Percentiles rank a stretch among this genome's conserved stretches.
phyloP scores from a whole-genome alignment of 1,139 yeast species.

The Suhomyces coccinellae region DNA sequence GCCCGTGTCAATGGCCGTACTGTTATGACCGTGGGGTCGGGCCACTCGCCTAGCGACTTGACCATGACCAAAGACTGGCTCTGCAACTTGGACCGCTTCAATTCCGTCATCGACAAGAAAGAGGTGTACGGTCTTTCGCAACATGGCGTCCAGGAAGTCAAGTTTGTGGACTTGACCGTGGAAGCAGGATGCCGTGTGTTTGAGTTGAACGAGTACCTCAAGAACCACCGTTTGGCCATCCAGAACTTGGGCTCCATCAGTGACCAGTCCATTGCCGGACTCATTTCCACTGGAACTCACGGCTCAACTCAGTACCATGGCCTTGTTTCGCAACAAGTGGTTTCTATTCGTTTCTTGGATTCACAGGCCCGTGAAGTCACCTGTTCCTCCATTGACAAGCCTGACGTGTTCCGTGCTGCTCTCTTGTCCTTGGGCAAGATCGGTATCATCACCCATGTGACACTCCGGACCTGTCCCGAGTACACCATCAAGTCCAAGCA shows the following conservation, averaged over 20 bases:
- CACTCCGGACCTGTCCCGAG: constrained; percentile 79
- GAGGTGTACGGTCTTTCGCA: constrained; percentile 41
- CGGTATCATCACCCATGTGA: constrained; percentile 87
- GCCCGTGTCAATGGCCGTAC: constrained; percentile 66
- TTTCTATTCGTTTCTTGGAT: constrained; percentile 68
- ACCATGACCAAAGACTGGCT: constrained; percentile 91
- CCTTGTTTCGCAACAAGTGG: constrained; percentile 83
- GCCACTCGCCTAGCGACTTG: constrained; percentile 91
- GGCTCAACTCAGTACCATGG: constrained; percentile 96
- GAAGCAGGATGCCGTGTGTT: constrained; percentile 89
- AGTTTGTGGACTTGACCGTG: constrained; percentile 85
- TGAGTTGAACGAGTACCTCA: constrained; percentile 70
- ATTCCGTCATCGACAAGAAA: constrained; percentile 48
- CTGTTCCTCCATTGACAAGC: constrained; percentile 69
- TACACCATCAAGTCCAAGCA: constrained; percentile 81
- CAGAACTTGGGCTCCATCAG: constrained; percentile 94
- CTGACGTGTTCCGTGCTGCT: constrained; percentile 80
- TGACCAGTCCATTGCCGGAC: constrained; percentile 92
- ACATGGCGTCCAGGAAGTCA: constrained; percentile 45
- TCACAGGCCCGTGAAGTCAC: constrained; percentile 70
- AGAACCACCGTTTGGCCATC: constrained; percentile 66
- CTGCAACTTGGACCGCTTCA: constrained; percentile 78
- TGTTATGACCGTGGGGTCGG: constrained; percentile 86
- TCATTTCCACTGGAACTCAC: constrained; percentile 94
- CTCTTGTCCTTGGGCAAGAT: constrained; percentile 85